A percentile compares a stretch with the other conserved stretches of the same genome.
These are phyloP conservation scores for Acacia melanoxylon DNA, from an alignment of 306 rosid species.

Conservation along the genomic window DNA sequence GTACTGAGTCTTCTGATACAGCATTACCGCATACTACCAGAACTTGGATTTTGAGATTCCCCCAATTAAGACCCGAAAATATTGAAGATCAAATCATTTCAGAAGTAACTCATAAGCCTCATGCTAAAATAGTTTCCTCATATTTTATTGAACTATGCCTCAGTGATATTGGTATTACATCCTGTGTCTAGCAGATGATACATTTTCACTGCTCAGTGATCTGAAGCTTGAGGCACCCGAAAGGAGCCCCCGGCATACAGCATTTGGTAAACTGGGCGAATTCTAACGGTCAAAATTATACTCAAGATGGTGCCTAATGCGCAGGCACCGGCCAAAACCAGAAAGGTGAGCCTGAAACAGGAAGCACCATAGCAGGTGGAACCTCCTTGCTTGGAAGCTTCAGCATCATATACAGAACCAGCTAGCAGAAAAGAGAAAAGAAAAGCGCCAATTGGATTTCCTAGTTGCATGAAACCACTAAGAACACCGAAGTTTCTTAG, in stretches of 20 bases:
- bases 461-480: slow-evolving; percentile 46
- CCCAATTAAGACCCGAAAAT: background rate
- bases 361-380: slow-evolving; percentile 64
- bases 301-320: slow-evolving; percentile 71
- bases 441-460: slow-evolving; percentile 65
- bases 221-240: slow-evolving; percentile 3
- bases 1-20: background rate
- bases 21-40: background rate
- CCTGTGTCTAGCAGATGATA: slow-evolving; percentile 25
- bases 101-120: slow-evolving; percentile 18
- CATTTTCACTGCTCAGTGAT: background rate
- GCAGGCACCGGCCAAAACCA: slow-evolving; percentile 60
- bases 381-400: slow-evolving; percentile 79
- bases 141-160: slow-evolving; percentile 3
- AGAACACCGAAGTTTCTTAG: slow-evolving; percentile 56
- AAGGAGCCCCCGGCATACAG: background rate
- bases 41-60: background rate
- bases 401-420: slow-evolving; percentile 42
- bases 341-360: slow-evolving; percentile 81
- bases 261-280: slow-evolving; percentile 42
- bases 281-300: slow-evolving; percentile 63
- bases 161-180: background rate
- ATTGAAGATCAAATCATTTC: background rate
- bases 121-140: slow-evolving; percentile 11
- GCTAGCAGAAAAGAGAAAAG: slow-evolving; percentile 68